Evolutionary conservation across 345 rosid genomes (phyloP), one percentile per base, ranked within the genome.

Genomic region (Cardiospermum halicacabum): DNA sequence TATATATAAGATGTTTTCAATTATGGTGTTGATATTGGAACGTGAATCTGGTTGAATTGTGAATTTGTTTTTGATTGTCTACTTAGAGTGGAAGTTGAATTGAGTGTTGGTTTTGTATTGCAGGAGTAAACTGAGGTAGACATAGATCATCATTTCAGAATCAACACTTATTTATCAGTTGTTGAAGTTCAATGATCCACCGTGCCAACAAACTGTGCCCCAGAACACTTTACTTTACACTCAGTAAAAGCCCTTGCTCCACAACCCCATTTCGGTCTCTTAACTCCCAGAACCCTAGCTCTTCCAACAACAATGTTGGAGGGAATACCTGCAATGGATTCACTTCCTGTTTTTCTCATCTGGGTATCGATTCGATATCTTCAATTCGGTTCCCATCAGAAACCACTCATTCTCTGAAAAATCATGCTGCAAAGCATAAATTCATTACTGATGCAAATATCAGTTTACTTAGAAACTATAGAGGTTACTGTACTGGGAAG

Each of bases 401-500:
- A 73, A 59, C 48, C 50, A 66, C 76, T 47, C 56, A 31, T 58
- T 65, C 66, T 11, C 19, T 50, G 40, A 53, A 66, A 34, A 21
- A 48, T 36, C 51, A 3, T 5, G 37, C 58, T 8, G 69, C 39
- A 68, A 67, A 51, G 28, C 57, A 49, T 60, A 36, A 31, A 19
- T 60, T 42, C 34, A 11, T 51, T 4, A 32, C 30, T 57, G 43
- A 51, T 11, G 73, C 39, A 61, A 64, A 51, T 36, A 53, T 53
- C 60, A 34, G 27, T 30, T 59, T 13, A 47, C 0, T 50, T 13
- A 31, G 43, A 47, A 42, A 21, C 48, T 18, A 3, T 5, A 12
- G 95, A 65, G 78, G 69, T 53, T 89, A 84, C 62, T 78, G 88
- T 69, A 75, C 86, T 42, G 85, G 54, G 40, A 66, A 56, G 71